Evolutionary conservation across 1,284 basidiomycete genomes (phyloP), one percentile per base, ranked within the genome.

Genomic region (Tranzscheliella williamsii): DNA sequence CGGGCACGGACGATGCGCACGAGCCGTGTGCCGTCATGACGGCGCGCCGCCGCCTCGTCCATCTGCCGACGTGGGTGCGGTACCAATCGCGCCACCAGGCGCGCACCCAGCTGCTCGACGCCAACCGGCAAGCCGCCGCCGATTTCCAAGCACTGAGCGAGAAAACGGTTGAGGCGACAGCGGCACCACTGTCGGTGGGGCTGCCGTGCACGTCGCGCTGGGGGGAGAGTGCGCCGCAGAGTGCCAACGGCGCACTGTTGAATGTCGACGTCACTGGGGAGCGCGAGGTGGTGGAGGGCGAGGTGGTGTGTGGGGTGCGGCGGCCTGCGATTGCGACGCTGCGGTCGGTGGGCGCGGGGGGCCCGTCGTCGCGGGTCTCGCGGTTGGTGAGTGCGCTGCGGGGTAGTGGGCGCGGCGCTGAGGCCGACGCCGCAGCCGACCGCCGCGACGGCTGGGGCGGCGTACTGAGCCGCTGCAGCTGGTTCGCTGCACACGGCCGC

Each of bases 401-500:
- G 11, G 31, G 31, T 12, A 8, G n/a, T n/a, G n/a, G n/a, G n/a
- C n/a, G n/a, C n/a, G n/a, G n/a, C n/a, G n/a, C n/a, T n/a, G n/a
- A n/a, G n/a, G n/a, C n/a, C n/a, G n/a, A n/a, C n/a, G n/a, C n/a
- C n/a, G n/a, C 24, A 5, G 37, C 30, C 7, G 38, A 41, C 9
- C 27, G 44, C 16, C 32, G 60, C 2, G 60, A 63, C 36, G 60
- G 60, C 1, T 63, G 60, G 60, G 60, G 60, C 8, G 60, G 60
- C 1, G 18, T 62, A 5, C 9, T 63, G 13, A 57, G 49, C 1
- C 22, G 60, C 0, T 16, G 16, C 4, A 63, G 60, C 23, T 63
- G 60, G 60, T 63, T 63, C 35, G 45, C 44, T 2, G 18, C 13
- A 4, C 29, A 40, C 4, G 9, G 22, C 7, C 43, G 42, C 18